Conservation (phyloP, 2,329 filamentous ascomycete species). For the Bretziella fagacearum region DNA sequence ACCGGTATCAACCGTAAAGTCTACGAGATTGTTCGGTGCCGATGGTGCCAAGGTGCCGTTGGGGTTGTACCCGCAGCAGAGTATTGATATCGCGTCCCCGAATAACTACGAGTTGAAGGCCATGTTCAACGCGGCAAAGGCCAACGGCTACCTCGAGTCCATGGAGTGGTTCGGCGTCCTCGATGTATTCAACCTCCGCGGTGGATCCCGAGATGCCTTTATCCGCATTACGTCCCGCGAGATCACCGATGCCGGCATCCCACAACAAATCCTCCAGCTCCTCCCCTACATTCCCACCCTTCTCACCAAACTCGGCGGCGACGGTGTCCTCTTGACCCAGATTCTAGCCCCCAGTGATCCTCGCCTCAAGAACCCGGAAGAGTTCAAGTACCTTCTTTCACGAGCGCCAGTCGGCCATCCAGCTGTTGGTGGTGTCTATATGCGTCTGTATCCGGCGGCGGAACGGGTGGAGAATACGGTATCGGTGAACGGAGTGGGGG, state of each 20-base stretch:
- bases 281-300: slow-evolving; percentile 77
- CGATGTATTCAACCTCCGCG: slow-evolving; percentile 59
- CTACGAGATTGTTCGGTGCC: slow-evolving; percentile 46
- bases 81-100: slow-evolving; percentile 62
- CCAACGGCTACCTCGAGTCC: slow-evolving; percentile 49
- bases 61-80: slow-evolving; percentile 40
- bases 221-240: slow-evolving; percentile 45
- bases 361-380: slow-evolving; percentile 43
- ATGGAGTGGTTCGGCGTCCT: slow-evolving; percentile 64
- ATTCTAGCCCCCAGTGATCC: slow-evolving; percentile 52
- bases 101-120: slow-evolving; percentile 67
- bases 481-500: slow-evolving; percentile 86
- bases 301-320: slow-evolving; percentile 62
- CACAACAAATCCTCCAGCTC: slow-evolving; percentile 67
- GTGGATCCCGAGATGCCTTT: slow-evolving; percentile 55
- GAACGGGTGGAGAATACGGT: slow-evolving; percentile 46
- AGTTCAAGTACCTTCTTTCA: slow-evolving; percentile 54
- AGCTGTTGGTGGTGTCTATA: slow-evolving; percentile 61
- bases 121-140: slow-evolving; percentile 56
- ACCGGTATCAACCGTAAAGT: slow-evolving; percentile 73
- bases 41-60: slow-evolving; percentile 22
- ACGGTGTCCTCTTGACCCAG: slow-evolving; percentile 60
- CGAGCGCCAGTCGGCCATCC: slow-evolving; percentile 37
- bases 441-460: slow-evolving; percentile 51
- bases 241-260: slow-evolving; percentile 64